phyloP scores from a whole-genome alignment of 768 basidiomycete species.

The Megacollybia marginata region DNA sequence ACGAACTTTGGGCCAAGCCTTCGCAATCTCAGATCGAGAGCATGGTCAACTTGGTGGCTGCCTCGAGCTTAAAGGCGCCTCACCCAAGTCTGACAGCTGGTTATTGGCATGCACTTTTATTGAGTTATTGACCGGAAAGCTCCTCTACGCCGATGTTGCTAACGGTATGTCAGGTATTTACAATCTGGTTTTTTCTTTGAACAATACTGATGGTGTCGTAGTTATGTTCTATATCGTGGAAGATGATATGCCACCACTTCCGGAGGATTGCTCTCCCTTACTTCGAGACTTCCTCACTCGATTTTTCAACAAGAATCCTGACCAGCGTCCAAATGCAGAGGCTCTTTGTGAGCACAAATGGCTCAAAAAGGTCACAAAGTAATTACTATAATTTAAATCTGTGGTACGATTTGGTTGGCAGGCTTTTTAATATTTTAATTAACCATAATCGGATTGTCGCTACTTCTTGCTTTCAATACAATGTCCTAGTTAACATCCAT shows the following conservation, averaged over 20 bases:
- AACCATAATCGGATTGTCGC: no score
- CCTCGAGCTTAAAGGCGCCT: conserved; percentile 79
- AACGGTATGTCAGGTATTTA: conserved; percentile 83
- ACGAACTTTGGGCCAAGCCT: conserved; percentile 51
- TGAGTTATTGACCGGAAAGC: conserved; percentile 86
- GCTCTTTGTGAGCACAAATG: conserved; percentile 85
- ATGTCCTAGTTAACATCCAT: no score
- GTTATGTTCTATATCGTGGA: conserved; percentile 99
- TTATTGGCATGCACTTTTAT: conserved; percentile 92
- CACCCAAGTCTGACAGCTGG: conserved; percentile 93
- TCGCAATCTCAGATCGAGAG: conserved; percentile 64
- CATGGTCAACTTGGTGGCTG: conserved; percentile 56
- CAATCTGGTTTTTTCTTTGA: conserved; percentile 4
- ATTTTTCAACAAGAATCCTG: conserved; percentile 89
- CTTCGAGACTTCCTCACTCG: conserved; percentile 74
- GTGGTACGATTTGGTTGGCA: no score
- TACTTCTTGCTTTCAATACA: no score
- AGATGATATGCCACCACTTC: conserved; percentile 82
- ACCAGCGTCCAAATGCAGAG: conserved; percentile 76
- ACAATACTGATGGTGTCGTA: conserved; percentile 19
- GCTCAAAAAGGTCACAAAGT: conserved; percentile 82
- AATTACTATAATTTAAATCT: no score
- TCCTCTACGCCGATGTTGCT: conserved; percentile 84
- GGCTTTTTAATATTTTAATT: no score
- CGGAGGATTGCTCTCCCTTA: conserved; percentile 68